Conservation (phyloP, 2,329 filamentous ascomycete species). For the Dendrostoma leiphaemia region DNA sequence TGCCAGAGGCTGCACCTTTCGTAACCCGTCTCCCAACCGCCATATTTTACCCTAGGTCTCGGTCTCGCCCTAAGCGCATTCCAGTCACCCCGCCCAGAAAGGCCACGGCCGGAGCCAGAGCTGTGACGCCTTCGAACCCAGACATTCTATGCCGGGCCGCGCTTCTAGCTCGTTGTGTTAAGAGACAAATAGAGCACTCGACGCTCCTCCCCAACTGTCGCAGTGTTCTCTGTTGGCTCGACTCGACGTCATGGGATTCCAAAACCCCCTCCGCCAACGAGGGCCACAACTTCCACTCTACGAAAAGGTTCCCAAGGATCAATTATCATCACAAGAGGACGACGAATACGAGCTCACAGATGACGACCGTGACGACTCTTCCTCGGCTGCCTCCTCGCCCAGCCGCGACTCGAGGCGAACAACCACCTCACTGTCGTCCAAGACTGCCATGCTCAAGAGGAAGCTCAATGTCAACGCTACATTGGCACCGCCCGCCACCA, state of each 20-base stretch:
- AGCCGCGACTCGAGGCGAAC: conserved; percentile 54
- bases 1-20: no score
- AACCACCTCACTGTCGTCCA: conserved; percentile 41
- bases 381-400: conserved; percentile 38
- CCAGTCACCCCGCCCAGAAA: not conserved
- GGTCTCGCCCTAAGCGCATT: no score
- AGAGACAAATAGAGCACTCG: not conserved
- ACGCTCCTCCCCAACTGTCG: conserved; percentile 2
- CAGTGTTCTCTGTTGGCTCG: not conserved
- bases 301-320: conserved; percentile 49
- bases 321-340: conserved; percentile 47
- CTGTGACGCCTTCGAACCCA: not conserved
- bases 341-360: conserved; percentile 43
- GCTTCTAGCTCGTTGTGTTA: no score
- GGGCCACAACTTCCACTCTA: conserved; percentile 47
- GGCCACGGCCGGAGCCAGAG: not conserved
- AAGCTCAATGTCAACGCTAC: conserved; percentile 18
- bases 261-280: conserved; percentile 45
- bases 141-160: not conserved
- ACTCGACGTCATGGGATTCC: conserved; percentile 19
- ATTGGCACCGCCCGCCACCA: conserved; percentile 11
- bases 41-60: no score
- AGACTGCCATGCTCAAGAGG: conserved; percentile 39
- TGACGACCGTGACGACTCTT: conserved; percentile 35
- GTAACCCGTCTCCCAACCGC: no score